Percentiles rank a stretch among this genome's conserved stretches.
phyloP scores from a whole-genome alignment of 2,329 filamentous ascomycete species.

The Aspergillus pseudonomiae region DNA sequence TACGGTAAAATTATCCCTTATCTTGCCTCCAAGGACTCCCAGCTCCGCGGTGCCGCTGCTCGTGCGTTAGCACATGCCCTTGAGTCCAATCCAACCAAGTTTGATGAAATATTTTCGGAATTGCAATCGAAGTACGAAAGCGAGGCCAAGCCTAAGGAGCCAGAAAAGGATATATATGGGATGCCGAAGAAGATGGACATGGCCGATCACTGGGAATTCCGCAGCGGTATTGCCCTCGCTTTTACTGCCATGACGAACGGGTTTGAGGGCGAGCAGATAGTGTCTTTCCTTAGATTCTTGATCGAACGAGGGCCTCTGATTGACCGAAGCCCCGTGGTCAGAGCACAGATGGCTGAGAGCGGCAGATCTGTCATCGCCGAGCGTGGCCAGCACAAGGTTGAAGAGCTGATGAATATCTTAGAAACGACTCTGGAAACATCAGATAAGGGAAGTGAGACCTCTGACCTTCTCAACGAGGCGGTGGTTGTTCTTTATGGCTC shows the following conservation, averaged over 20 bases:
- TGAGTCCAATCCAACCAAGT: slow-evolving; percentile 60
- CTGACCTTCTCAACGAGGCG: slow-evolving; percentile 92
- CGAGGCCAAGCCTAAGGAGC: slow-evolving; percentile 78
- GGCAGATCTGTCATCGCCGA: slow-evolving; percentile 78
- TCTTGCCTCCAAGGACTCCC: slow-evolving; percentile 75
- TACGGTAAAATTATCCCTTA: slow-evolving; percentile 74
- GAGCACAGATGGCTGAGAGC: slow-evolving; percentile 89
- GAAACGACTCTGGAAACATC: slow-evolving; percentile 85
- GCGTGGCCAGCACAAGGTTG: slow-evolving; percentile 80
- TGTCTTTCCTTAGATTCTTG: slow-evolving; percentile 80
- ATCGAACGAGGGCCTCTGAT: slow-evolving; percentile 86
- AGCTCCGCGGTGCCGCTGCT: slow-evolving; percentile 81
- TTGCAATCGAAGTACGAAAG: slow-evolving; percentile 74
- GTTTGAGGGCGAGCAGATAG: slow-evolving; percentile 70
- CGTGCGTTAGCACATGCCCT: slow-evolving; percentile 78
- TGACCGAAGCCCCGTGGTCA: slow-evolving; percentile 75
- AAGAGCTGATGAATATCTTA: slow-evolving; percentile 89
- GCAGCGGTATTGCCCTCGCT: slow-evolving; percentile 84
- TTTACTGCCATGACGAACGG: slow-evolving; percentile 78
- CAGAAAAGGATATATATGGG: slow-evolving; percentile 87
- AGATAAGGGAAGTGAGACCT: slow-evolving; percentile 76
- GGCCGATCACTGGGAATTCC: slow-evolving; percentile 85
- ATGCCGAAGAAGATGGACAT: slow-evolving; percentile 90
- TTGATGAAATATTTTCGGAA: slow-evolving; percentile 64
- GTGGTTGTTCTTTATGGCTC: slow-evolving; percentile 98